Conservation (phyloP, 306 rosid species). For the Bauhinia variegata region DNA sequence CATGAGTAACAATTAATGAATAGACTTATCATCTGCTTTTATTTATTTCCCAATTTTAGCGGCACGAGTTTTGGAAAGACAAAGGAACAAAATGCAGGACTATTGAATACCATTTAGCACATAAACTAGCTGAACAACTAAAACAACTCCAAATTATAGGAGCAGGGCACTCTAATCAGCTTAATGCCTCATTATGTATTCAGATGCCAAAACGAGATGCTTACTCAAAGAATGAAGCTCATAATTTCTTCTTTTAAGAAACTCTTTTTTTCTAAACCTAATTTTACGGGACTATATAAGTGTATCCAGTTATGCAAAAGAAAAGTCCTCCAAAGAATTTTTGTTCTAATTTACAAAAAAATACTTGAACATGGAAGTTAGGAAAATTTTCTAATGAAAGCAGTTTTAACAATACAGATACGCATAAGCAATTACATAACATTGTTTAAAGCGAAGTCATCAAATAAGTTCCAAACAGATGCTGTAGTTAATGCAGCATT, state of each 20-base stretch:
- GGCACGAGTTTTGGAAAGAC: neutral
- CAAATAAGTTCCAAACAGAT: slow-evolving; percentile 20
- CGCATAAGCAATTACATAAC: slow-evolving; percentile 2
- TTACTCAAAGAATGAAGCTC: slow-evolving; percentile 17
- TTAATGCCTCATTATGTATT: neutral
- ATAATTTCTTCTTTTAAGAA: neutral
- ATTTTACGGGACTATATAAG: neutral
- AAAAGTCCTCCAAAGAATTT: slow-evolving; percentile 19
- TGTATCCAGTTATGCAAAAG: slow-evolving; percentile 19
- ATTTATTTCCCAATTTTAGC: slow-evolving; percentile 3
- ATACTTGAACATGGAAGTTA: too few species aligned
- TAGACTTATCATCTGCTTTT: neutral
- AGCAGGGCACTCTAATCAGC: neutral
- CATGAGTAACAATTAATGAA: slow-evolving; percentile 30
- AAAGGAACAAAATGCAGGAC: slow-evolving; percentile 18
- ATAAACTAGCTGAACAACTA: neutral
- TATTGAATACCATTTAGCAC: slow-evolving; percentile 20
- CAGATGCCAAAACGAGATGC: slow-evolving; percentile 21
- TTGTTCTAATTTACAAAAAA: slow-evolving; percentile 1
- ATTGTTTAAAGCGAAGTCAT: slow-evolving; percentile 7
- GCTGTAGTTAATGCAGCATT: slow-evolving; percentile 1
- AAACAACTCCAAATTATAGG: neutral
- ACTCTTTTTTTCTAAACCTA: neutral
- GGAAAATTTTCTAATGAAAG: neutral
- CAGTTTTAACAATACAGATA: neutral